Evolutionary conservation across 257 asterid species (phyloP), one percentile per base, ranked within the genome.

Genomic region (Oldenlandia corymbosa): DNA sequence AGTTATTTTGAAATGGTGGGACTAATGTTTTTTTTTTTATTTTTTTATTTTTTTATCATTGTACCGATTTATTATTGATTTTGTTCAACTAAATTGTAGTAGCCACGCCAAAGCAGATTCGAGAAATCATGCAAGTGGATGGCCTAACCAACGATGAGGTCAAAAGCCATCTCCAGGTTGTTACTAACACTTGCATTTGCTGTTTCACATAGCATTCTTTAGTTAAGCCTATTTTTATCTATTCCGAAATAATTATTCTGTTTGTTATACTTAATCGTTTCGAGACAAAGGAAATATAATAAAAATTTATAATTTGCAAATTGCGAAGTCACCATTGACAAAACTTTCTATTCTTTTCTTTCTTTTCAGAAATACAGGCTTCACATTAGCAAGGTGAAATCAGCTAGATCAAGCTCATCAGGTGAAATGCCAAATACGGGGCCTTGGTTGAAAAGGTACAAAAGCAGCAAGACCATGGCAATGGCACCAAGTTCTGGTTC

Each of bases 351-450:
- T n/a, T n/a, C n/a, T n/a, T n/a, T n/a, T n/a, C n/a, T n/a, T n/a
- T n/a, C n/a, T n/a, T 62, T 58, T 47, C 77, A 87, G 95, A 88
- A 88, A 70, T 85, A 76, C 59, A 83, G 95, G 66, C 80, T 88
- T 28, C 84, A 83, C 54, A 63, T 85, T 17, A 74, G 81, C 24
- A 75, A 70, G 79, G 65, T 76, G 21, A 46, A 34, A 58, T 80
- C 42, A 9, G 65, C 75, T 17, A 46, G 30, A 58, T 80, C 42
- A 9, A 24, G 34, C 2, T 34, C 76, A 10, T 48, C 71, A 9
- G 43, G 58, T 16, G 65, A 65, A 0, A 36, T 72, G 20, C 24
- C 64, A 10, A 70, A 39, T 16, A n/a, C 51, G 42, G 51, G 23
- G 37, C 41, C 45, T 3, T 70, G 74, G 68, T 27, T 73, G 18